Evolutionary conservation across 2,329 filamentous ascomycete species (phyloP).

Genomic region (Apiospora marii): DNA sequence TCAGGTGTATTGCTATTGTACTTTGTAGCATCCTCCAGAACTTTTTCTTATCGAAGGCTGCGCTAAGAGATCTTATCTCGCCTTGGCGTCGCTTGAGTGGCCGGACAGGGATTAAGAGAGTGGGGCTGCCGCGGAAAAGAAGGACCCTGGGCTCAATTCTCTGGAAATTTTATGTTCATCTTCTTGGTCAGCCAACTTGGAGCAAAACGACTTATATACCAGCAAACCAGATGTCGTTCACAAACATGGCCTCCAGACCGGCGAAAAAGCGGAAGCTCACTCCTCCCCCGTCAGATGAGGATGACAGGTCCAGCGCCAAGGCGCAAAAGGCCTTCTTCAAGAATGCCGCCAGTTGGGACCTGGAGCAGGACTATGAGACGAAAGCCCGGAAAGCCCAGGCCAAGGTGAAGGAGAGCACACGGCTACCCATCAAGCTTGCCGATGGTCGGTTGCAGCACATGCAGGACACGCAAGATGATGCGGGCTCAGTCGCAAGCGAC

Average conservation of each 20-base stretch:
- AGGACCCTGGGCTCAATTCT: slow-evolving; percentile 18
- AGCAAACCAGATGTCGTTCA: neutral
- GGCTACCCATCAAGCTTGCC: slow-evolving; percentile 85
- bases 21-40: slow-evolving; percentile 15
- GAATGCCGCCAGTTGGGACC: slow-evolving; percentile 83
- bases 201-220: neutral
- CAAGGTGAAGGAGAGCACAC: slow-evolving; percentile 72
- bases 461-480: slow-evolving; percentile 63
- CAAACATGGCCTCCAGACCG: slow-evolving; percentile 56
- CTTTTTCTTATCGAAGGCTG: slow-evolving; percentile 8
- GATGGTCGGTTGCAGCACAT: slow-evolving; percentile 75
- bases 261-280: slow-evolving; percentile 66
- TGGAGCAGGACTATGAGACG: slow-evolving; percentile 90
- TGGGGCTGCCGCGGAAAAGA: slow-evolving; percentile 15
- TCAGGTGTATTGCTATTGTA: neutral
- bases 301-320: slow-evolving; percentile 45
- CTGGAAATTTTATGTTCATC: slow-evolving; percentile 17
- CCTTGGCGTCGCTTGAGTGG: neutral
- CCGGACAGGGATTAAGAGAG: neutral
- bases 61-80: slow-evolving; percentile 14
- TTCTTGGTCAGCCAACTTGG: neutral
- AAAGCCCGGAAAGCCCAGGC: slow-evolving; percentile 80
- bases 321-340: slow-evolving; percentile 73
- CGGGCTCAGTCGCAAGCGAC: slow-evolving; percentile 66
- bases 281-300: slow-evolving; percentile 58